Conservation (phyloP, 805 yeast genomes). For the Schwanniomyces vanrijiae region DNA sequence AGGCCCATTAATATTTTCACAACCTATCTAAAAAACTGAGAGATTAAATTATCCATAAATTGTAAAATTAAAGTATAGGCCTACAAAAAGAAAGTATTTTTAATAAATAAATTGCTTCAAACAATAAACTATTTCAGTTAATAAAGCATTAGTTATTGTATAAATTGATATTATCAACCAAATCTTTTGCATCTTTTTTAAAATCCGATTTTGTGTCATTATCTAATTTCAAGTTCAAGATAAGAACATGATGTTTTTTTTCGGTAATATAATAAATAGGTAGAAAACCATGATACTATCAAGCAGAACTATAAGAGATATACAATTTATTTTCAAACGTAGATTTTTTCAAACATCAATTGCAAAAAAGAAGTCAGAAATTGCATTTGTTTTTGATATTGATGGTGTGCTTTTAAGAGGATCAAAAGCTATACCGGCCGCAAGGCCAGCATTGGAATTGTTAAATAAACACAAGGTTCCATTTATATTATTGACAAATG, state of each 20-base stretch:
- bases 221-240: background rate
- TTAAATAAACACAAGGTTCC: slow-evolving; percentile 62
- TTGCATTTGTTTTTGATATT: slow-evolving; percentile 51
- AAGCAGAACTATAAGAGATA: background rate
- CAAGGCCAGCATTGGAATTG: slow-evolving; percentile 56
- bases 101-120: no score
- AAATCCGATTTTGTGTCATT: background rate
- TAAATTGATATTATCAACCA: no score
- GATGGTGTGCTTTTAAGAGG: slow-evolving; percentile 90
- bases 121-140: no score
- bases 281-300: background rate
- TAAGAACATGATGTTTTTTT: no score
- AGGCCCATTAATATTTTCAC: no score
- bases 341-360: background rate
- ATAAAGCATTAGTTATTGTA: no score
- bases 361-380: slow-evolving; percentile 6
- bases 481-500: slow-evolving; percentile 83
- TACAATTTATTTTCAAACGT: background rate
- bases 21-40: no score
- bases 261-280: no score
- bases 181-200: background rate
- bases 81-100: no score
- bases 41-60: no score
- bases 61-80: no score
- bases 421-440: slow-evolving; percentile 60